Conservation (phyloP, 805 yeast species). For the Saturnispora sekii region DNA sequence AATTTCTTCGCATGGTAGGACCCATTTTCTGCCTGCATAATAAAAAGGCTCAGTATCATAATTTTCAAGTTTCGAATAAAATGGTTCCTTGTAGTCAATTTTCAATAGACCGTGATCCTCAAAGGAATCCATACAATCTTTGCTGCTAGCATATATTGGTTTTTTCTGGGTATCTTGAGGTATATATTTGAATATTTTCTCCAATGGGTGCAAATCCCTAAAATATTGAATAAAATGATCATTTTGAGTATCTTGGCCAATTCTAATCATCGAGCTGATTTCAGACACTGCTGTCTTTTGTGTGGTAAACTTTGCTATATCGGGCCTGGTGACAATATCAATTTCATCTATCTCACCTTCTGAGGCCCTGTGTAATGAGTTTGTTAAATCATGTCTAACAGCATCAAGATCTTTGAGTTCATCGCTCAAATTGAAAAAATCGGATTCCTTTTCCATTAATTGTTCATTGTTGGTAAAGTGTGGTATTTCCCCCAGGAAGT, state of each 20-base stretch:
- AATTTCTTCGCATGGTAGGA: conserved; percentile 30
- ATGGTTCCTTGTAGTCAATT: conserved; percentile 53
- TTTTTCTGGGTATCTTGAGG: conserved; percentile 3
- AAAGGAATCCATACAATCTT: conserved; percentile 25
- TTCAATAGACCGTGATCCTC: conserved; percentile 37
- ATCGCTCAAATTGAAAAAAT: not conserved
- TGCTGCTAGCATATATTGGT: conserved; percentile 13
- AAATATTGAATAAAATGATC: not conserved
- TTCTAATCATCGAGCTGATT: not conserved
- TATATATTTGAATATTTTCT: not conserved
- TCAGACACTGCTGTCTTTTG: not conserved
- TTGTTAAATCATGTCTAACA: not conserved
- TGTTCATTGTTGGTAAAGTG: conserved; percentile 9
- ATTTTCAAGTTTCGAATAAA: conserved; percentile 45
- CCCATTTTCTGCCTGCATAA: conserved; percentile 59
- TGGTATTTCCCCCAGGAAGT: conserved; percentile 19
- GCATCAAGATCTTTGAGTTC: conserved; percentile 1
- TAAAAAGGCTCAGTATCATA: conserved; percentile 43
- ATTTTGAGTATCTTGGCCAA: not conserved
- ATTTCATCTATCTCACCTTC: not conserved
- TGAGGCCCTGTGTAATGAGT: conserved; percentile 7
- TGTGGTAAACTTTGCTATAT: conserved; percentile 1
- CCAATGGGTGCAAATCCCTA: not conserved
- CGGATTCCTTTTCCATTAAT: not conserved
- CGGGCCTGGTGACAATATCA: not conserved